These are phyloP conservation scores for Aspergillus brasiliensis DNA, from an alignment of 2,329 filamentous ascomycete genomes.

Conservation along the genomic window DNA sequence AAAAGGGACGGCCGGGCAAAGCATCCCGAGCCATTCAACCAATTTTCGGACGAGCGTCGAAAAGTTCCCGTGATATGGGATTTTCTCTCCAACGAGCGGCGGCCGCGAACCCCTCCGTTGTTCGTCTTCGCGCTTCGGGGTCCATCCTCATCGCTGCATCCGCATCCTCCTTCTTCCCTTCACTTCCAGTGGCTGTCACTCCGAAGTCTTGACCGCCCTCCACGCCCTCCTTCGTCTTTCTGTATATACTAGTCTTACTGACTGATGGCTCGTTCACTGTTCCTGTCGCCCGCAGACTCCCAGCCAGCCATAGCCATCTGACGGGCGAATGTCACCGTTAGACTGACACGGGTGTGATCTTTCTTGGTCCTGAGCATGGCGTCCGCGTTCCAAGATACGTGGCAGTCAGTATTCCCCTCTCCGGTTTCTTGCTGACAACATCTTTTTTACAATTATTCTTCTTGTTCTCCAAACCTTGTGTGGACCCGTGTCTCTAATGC, in stretches of 20 bases:
- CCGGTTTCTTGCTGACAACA: neutral
- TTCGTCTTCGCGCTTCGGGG: conserved; percentile 15
- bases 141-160: conserved; percentile 4
- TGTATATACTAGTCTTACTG: conserved; percentile 22
- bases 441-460: neutral
- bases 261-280: conserved; percentile 59
- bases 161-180: conserved; percentile 1
- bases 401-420: conserved; percentile 49
- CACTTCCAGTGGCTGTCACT: conserved; percentile 9
- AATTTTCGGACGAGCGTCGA: conserved; percentile 14
- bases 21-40: conserved; percentile 6
- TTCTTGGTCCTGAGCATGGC: conserved; percentile 41
- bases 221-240: conserved; percentile 13
- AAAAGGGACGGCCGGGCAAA: neutral
- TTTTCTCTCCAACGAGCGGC: conserved; percentile 27
- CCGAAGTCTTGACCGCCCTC: conserved; percentile 16
- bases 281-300: conserved; percentile 49
- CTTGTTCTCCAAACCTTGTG: conserved; percentile 6
- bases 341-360: conserved; percentile 41
- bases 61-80: conserved; percentile 26
- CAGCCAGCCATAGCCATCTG: conserved; percentile 61
- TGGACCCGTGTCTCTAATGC: conserved; percentile 22
- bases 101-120: conserved; percentile 19
- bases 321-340: conserved; percentile 56
- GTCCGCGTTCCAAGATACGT: conserved; percentile 52